A percentile compares a stretch with the other conserved stretches of the same genome.
phyloP scores from a whole-genome alignment of 2,329 filamentous ascomycete genomes.

The Aspergillus fijiensis region DNA sequence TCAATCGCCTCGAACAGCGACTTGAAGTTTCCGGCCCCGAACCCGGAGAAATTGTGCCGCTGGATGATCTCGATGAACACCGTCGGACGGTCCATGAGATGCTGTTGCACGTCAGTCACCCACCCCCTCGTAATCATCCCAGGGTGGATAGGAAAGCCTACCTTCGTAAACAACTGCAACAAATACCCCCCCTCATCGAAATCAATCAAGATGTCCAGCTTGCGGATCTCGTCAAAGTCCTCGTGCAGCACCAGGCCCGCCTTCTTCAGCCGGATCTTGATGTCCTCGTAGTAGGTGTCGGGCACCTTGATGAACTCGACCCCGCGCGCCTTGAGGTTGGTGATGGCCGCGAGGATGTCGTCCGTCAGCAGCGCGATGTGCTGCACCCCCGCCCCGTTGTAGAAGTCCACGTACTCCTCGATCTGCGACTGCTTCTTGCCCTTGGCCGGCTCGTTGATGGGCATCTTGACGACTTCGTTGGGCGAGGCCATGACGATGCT shows the following conservation, averaged over 20 bases:
- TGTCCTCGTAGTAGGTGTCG: slow-evolving; percentile 76
- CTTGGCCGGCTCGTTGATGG: slow-evolving; percentile 90
- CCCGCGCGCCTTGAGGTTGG: slow-evolving; percentile 76
- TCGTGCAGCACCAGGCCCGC: slow-evolving; percentile 64
- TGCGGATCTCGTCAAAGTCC: slow-evolving; percentile 74
- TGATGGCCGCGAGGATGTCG: slow-evolving; percentile 76
- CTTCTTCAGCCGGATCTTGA: slow-evolving; percentile 70
- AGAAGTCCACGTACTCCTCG: slow-evolving; percentile 89
- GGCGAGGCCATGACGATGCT: slow-evolving; percentile 86
- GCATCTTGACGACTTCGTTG: slow-evolving; percentile 91
- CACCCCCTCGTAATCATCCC: neutral
- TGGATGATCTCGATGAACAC: slow-evolving; percentile 98
- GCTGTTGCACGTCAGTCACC: slow-evolving; percentile 42
- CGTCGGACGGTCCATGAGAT: slow-evolving; percentile 88
- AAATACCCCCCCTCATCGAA: slow-evolving; percentile 92
- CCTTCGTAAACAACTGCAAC: slow-evolving; percentile 70
- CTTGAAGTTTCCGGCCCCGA: slow-evolving; percentile 95
- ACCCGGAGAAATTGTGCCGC: slow-evolving; percentile 83
- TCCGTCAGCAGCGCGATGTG: slow-evolving; percentile 84
- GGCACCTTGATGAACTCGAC: slow-evolving; percentile 93
- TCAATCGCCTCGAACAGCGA: slow-evolving; percentile 94
- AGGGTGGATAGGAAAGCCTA: slow-evolving; percentile 22
- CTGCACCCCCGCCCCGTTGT: slow-evolving; percentile 85
- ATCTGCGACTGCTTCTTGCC: slow-evolving; percentile 93
- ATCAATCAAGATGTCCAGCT: slow-evolving; percentile 85